These are phyloP conservation scores for Apium graveolens DNA, from an alignment of 129 eudicot species.

Conservation along the genomic window DNA sequence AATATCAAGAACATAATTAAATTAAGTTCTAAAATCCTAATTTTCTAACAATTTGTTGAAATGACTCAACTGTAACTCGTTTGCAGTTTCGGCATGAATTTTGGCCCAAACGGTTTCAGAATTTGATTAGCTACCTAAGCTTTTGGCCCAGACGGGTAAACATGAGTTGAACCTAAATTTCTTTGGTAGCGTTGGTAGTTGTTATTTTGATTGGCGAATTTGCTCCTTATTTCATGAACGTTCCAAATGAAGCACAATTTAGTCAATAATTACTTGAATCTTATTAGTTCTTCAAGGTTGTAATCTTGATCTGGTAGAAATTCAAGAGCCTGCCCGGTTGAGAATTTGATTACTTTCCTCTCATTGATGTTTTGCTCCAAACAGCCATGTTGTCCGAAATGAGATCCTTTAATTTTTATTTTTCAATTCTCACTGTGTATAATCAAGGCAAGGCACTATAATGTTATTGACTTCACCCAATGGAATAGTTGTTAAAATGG, in stretches of 20 bases:
- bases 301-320: neutral
- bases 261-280: neutral
- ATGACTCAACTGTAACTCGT: slow-evolving; percentile 32
- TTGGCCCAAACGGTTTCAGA: neutral
- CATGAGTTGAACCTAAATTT: neutral
- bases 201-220: neutral
- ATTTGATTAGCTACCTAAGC: neutral
- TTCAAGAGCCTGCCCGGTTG: neutral
- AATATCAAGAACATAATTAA: too few relatives aligned
- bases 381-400: neutral
- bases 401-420: neutral
- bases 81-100: neutral
- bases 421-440: neutral
- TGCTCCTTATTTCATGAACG: neutral
- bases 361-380: neutral
- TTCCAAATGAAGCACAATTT: neutral
- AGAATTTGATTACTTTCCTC: neutral
- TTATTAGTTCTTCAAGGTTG: neutral
- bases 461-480: neutral
- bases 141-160: neutral
- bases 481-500: neutral
- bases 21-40: too few relatives aligned
- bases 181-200: neutral
- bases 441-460: neutral
- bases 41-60: too few relatives aligned